Conservation (phyloP, 2,329 filamentous ascomycete genomes). For the Fusarium albidum region DNA sequence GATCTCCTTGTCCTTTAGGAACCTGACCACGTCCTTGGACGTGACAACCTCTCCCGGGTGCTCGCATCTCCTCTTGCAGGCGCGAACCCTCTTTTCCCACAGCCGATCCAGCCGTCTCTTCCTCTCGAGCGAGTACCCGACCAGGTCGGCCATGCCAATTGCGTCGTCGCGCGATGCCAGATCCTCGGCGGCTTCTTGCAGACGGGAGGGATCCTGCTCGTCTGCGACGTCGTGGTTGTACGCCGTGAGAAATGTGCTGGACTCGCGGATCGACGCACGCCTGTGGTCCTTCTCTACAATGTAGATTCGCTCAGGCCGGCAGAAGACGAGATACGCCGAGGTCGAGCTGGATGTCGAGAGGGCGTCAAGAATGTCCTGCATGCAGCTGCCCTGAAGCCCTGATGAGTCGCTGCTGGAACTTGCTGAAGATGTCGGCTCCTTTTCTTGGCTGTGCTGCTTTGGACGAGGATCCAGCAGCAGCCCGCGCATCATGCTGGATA, state of each 20-base stretch:
- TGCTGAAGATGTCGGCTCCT: fast-evolving
- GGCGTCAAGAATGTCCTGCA: conserved; percentile 22
- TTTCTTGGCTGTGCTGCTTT: fast-evolving
- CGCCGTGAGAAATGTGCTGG: conserved; percentile 35
- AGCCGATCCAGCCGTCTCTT: conserved; percentile 32
- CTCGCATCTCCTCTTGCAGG: conserved; percentile 1
- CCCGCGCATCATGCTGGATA: conserved; percentile 38
- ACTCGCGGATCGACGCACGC: conserved; percentile 27
- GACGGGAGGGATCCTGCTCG: conserved; percentile 28
- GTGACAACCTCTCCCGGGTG: conserved; percentile 11
- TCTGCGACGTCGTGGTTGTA: conserved; percentile 41
- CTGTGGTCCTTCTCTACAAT: conserved; percentile 42
- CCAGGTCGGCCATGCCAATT: conserved; percentile 36
- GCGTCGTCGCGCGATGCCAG: conserved; percentile 6
- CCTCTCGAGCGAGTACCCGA: conserved; percentile 34
- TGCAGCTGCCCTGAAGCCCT: conserved; percentile 1
- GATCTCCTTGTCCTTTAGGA: conserved; percentile 38
- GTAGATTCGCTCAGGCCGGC: conserved; percentile 33
- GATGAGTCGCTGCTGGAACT: not conserved
- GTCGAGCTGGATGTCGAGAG: conserved; percentile 36
- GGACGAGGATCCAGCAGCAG: conserved; percentile 25
- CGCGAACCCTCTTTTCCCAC: conserved; percentile 20
- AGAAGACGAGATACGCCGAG: conserved; percentile 44
- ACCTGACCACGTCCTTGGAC: conserved; percentile 32
- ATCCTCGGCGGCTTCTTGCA: conserved; percentile 14